phyloP scores from a whole-genome alignment of 2,329 filamentous ascomycete species.

The Epichloe sylvatica region DNA sequence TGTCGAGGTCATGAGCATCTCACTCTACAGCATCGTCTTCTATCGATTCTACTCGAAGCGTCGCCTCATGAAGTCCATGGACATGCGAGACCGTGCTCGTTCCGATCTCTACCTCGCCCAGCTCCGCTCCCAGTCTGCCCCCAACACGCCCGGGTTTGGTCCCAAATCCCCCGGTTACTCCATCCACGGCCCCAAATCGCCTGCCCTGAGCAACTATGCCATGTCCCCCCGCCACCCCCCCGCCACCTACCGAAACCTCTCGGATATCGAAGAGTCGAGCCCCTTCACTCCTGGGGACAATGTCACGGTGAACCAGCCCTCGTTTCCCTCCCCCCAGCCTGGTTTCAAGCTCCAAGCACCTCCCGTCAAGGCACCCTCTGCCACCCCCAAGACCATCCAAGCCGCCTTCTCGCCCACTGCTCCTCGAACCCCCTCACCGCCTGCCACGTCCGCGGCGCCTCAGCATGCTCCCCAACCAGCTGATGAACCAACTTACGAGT shows the following conservation, averaged over 20 bases:
- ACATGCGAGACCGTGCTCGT: conserved; percentile 81
- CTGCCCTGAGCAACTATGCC: conserved; percentile 30
- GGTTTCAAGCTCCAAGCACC: conserved; percentile 82
- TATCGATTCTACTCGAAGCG: conserved; percentile 97
- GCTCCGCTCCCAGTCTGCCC: conserved; percentile 71
- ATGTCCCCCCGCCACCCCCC: conserved; percentile 49
- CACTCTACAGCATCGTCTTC: conserved; percentile 87
- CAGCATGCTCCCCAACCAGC: conserved; percentile 54
- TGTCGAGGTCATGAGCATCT: conserved; percentile 79
- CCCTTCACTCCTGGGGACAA: conserved; percentile 41
- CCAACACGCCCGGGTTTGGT: conserved; percentile 83
- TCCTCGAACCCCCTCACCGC: conserved; percentile 3
- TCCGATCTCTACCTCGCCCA: conserved; percentile 89
- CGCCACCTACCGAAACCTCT: conserved; percentile 37
- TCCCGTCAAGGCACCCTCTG: conserved; percentile 61
- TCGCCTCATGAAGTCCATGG: conserved; percentile 92
- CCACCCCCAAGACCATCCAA: conserved; percentile 57
- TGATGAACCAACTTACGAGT: conserved; percentile 71
- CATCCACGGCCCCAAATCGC: conserved; percentile 25
- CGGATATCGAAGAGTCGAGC: conserved; percentile 28
- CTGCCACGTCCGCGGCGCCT: conserved; percentile 10
- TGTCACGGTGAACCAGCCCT: conserved; percentile 48
- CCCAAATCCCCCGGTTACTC: conserved; percentile 37
- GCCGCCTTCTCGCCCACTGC: conserved; percentile 44
- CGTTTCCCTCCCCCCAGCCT: conserved; percentile 38